Evolutionary conservation across 1,284 basidiomycete species (phyloP).

Genomic region (Malassezia cuniculi): DNA sequence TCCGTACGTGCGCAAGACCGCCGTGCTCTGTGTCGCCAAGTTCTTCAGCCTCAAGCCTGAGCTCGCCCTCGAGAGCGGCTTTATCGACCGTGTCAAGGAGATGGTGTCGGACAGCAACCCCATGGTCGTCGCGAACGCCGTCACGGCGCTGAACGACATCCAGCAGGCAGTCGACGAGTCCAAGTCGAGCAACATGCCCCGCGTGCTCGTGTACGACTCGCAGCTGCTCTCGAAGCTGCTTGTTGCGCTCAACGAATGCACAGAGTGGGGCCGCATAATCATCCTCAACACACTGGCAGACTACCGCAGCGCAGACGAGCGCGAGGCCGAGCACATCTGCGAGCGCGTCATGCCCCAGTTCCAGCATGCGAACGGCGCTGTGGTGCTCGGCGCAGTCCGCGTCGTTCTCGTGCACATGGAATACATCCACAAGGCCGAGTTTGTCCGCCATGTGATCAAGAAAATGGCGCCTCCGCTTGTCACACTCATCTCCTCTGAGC

Average conservation of each 20-base stretch:
- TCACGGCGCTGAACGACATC: constrained; percentile 85
- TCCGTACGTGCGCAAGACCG: constrained; percentile 68
- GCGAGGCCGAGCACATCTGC: constrained; percentile 95
- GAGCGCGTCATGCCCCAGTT: constrained; percentile 96
- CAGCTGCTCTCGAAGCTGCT: constrained; percentile 74
- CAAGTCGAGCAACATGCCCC: constrained; percentile 42
- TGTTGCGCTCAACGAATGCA: constrained; percentile 92
- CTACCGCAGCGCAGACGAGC: constrained; percentile 63
- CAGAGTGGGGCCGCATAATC: constrained; percentile 94
- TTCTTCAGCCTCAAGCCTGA: constrained; percentile 92
- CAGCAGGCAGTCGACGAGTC: constrained; percentile 50
- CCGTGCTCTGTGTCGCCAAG: constrained; percentile 60
- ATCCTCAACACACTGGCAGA: constrained; percentile 73
- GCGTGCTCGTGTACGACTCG: constrained; percentile 68
- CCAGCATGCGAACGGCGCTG: constrained; percentile 88
- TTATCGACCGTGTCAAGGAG: constrained; percentile 67
- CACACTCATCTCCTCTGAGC: constrained; percentile 53
- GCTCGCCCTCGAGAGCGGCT: constrained; percentile 85
- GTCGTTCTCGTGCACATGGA: constrained; percentile 66
- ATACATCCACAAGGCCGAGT: constrained; percentile 57
- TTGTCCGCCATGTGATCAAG: constrained; percentile 70
- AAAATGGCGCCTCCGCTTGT: constrained; percentile 95
- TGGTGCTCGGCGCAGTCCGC: constrained; percentile 88
- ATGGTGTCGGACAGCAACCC: constrained; percentile 92
- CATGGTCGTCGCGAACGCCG: constrained; percentile 95